Evolutionary conservation across 2,329 filamentous ascomycete genomes (phyloP).

Genomic region (Monosporascus sp.): DNA sequence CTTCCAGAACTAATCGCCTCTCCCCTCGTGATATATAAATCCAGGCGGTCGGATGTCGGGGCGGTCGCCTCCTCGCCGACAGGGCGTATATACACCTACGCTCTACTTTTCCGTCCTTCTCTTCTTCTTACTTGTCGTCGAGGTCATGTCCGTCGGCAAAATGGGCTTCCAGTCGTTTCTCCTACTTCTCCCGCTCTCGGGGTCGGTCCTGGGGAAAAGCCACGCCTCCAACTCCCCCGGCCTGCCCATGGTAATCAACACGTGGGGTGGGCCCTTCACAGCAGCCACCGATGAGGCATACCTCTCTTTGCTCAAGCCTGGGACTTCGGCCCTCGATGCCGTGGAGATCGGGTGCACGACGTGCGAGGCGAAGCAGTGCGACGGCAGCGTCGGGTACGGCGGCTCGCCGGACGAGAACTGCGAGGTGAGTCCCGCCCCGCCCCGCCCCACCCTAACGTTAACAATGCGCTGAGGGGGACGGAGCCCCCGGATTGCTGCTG

Average conservation of each 20-base stretch:
- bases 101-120: neutral
- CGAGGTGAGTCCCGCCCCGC: conserved; percentile 27
- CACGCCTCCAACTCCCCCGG: conserved; percentile 26
- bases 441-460: no score
- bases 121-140: neutral
- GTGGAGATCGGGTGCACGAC: conserved; percentile 45
- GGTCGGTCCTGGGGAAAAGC: neutral
- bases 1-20: no score
- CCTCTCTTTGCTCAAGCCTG: conserved; percentile 25
- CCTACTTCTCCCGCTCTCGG: conserved; percentile 7
- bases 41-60: no score
- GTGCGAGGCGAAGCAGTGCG: conserved; percentile 48
- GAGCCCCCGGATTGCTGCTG: neutral
- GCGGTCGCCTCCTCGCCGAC: no score
- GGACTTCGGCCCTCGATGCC: conserved; percentile 41
- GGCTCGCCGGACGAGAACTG: conserved; percentile 51
- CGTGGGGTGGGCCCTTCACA: conserved; percentile 48
- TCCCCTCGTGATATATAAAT: no score
- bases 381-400: conserved; percentile 49
- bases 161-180: neutral
- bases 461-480: no score
- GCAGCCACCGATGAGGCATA: conserved; percentile 48
- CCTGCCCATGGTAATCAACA: conserved; percentile 48
- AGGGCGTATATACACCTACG: no score
- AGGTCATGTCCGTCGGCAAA: neutral